Evolutionary conservation across 2,329 filamentous ascomycete species (phyloP).

Genomic region (Venturia pyrina): DNA sequence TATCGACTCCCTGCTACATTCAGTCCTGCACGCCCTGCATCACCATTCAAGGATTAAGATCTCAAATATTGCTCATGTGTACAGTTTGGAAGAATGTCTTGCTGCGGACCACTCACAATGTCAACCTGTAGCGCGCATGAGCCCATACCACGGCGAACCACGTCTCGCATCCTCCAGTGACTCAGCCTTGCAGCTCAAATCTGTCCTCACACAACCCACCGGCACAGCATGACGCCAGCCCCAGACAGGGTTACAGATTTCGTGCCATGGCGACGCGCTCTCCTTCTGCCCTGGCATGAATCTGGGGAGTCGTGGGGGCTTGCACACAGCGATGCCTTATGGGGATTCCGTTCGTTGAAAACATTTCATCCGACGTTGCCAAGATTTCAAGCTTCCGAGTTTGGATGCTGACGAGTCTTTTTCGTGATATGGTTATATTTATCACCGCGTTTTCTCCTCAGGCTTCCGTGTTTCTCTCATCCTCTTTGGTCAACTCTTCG

Average conservation of each 20-base stretch:
- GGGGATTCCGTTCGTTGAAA: background rate
- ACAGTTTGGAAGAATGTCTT: background rate
- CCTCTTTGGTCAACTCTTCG: background rate
- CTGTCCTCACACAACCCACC: background rate
- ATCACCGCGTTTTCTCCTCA: background rate
- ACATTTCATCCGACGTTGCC: background rate
- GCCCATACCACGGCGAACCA: constrained; percentile 1
- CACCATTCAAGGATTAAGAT: background rate
- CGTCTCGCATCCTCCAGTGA: background rate
- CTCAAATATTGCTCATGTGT: background rate
- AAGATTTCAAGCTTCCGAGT: background rate
- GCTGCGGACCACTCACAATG: background rate
- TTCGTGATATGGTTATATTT: background rate
- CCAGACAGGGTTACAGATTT: background rate
- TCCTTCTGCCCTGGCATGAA: constrained; percentile 1
- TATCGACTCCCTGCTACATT: background rate
- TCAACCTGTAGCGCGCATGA: background rate
- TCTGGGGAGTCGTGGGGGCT: background rate
- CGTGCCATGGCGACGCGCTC: background rate
- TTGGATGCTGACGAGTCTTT: constrained; percentile 2
- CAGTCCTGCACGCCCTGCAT: background rate
- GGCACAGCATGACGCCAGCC: background rate
- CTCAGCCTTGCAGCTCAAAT: constrained; percentile 6
- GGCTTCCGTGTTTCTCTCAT: constrained; percentile 2
- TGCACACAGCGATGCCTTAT: background rate